A percentile compares a stretch with the other conserved stretches of the same genome.
phyloP scores from a whole-genome alignment of 441 rosid species.

The Euphorbia celastroides region DNA sequence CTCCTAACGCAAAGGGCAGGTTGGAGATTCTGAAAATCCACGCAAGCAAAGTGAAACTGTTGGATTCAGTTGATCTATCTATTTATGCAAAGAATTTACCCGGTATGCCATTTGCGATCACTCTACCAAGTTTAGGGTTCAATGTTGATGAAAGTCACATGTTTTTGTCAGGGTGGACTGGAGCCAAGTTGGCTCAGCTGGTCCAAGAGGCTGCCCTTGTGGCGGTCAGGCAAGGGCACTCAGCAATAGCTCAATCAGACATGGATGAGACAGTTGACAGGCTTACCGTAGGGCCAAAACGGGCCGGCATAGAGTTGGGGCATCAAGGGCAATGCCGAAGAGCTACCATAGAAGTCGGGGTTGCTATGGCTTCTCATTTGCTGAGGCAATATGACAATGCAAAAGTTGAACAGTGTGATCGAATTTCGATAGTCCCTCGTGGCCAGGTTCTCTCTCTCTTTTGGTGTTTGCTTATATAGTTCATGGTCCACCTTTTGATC shows the following conservation, averaged over 20 bases:
- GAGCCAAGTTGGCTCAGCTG: constrained; percentile 88
- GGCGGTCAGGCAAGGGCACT: constrained; percentile 79
- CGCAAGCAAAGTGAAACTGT: constrained; percentile 86
- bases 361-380: constrained; percentile 80
- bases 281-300: constrained; percentile 88
- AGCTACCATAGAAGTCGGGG: constrained; percentile 89
- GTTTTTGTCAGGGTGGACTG: constrained; percentile 69
- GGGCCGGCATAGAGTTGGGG: constrained; percentile 65
- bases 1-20: constrained; percentile 92
- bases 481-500: too few species aligned
- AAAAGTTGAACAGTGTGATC: constrained; percentile 72
- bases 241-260: constrained; percentile 68
- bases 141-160: constrained; percentile 10
- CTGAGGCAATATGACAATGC: constrained; percentile 73
- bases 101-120: constrained; percentile 41
- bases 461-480: constrained; percentile 12
- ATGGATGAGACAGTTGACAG: constrained; percentile 92
- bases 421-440: constrained; percentile 83
- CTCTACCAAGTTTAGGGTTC: constrained; percentile 11
- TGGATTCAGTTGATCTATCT: constrained; percentile 76
- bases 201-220: constrained; percentile 96
- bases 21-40: constrained; percentile 80
- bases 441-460: constrained; percentile 61
- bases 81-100: constrained; percentile 81
- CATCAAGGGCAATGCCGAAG: constrained; percentile 88